A percentile compares a stretch with the other conserved stretches of the same genome.
phyloP scores from a whole-genome alignment of 2,329 filamentous ascomycete species.

The Microthyrium microscopicum region DNA sequence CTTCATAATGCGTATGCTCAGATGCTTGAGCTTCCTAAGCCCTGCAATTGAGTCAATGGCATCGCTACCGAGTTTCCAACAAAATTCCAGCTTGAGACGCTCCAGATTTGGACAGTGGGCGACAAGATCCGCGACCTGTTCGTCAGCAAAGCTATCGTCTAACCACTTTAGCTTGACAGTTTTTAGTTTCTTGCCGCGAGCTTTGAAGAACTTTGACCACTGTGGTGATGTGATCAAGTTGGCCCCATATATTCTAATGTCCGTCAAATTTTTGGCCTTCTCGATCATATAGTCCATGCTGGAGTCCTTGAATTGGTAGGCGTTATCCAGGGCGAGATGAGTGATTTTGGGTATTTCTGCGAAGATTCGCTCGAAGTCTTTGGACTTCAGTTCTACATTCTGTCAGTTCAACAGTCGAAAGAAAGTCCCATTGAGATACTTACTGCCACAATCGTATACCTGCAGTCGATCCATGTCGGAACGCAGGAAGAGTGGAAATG shows the following conservation, averaged over 20 bases:
- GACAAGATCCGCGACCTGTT: conserved; percentile 45
- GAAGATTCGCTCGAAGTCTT: conserved; percentile 71
- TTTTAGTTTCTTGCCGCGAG: conserved; percentile 48
- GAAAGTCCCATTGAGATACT: conserved; percentile 14
- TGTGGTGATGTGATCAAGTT: conserved; percentile 65
- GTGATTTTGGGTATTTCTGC: conserved; percentile 53
- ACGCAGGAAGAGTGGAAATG: conserved; percentile 32
- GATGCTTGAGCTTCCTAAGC: conserved; percentile 49
- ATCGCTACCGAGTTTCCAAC: conserved; percentile 52
- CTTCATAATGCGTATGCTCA: conserved; percentile 40
- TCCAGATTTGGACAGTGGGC: conserved; percentile 49
- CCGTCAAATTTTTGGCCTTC: conserved; percentile 48
- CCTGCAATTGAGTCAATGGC: conserved; percentile 49
- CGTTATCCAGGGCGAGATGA: conserved; percentile 60
- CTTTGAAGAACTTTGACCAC: conserved; percentile 55
- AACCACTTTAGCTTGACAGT: conserved; percentile 67
- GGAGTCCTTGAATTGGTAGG: conserved; percentile 79
- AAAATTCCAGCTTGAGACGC: conserved; percentile 67
- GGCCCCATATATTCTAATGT: conserved; percentile 62
- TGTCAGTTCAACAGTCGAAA: not conserved
- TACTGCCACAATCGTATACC: conserved; percentile 44
- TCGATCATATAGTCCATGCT: conserved; percentile 68
- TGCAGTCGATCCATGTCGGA: conserved; percentile 38
- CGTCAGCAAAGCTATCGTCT: conserved; percentile 64
- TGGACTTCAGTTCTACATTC: conserved; percentile 43